Conservation (phyloP, 306 rosid genomes). For the Vigna trinervia region DNA sequence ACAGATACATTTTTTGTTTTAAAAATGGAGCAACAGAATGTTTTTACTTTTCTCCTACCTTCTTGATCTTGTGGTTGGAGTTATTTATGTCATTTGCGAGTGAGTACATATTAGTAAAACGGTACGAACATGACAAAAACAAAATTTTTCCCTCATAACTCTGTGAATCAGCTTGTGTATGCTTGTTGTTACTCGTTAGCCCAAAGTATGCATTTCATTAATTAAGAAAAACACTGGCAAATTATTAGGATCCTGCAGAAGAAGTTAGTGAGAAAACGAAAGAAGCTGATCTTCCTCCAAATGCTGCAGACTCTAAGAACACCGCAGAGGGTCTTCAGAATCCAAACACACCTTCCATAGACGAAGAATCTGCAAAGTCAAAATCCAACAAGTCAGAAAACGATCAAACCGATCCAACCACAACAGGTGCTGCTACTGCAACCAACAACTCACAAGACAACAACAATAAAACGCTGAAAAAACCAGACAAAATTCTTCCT, state of each 20-base stretch:
- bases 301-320: slow-evolving; percentile 47
- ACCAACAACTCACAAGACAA: slow-evolving; percentile 29
- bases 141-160: background rate
- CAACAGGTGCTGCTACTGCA: background rate
- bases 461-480: slow-evolving; percentile 56
- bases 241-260: slow-evolving; percentile 60
- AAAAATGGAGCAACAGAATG: background rate
- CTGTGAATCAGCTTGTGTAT: background rate
- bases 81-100: background rate
- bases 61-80: slow-evolving; percentile 9
- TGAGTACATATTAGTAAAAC: no score
- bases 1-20: background rate
- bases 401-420: slow-evolving; percentile 50
- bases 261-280: slow-evolving; percentile 48
- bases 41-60: background rate
- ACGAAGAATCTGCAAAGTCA: slow-evolving; percentile 58
- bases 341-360: slow-evolving; percentile 56
- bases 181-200: background rate
- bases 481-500: slow-evolving; percentile 82
- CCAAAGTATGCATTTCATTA: slow-evolving; percentile 1
- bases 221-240: slow-evolving; percentile 39
- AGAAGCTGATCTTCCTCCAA: slow-evolving; percentile 50
- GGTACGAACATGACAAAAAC: no score
- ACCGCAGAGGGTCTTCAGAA: slow-evolving; percentile 51
- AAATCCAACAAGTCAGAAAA: slow-evolving; percentile 49